phyloP scores from a whole-genome alignment of 2,329 filamentous ascomycete genomes.

The Stylonectria norvegica region DNA sequence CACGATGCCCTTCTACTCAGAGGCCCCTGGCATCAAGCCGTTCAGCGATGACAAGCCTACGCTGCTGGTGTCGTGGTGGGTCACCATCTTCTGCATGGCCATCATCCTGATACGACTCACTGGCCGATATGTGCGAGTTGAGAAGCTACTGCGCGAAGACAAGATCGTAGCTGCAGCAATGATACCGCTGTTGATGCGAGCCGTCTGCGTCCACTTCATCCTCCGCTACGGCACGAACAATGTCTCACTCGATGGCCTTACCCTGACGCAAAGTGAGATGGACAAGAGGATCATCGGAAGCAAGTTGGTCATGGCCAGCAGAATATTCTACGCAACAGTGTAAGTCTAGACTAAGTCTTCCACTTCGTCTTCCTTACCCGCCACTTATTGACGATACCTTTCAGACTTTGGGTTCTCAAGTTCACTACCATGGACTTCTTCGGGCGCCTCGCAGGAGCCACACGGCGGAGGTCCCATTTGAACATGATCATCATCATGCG shows the following conservation, averaged over 20 bases:
- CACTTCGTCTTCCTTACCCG: not conserved
- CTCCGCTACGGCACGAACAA: slow-evolving; percentile 91
- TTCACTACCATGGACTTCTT: slow-evolving; percentile 86
- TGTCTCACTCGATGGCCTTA: slow-evolving; percentile 45
- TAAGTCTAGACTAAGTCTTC: slow-evolving; percentile 46
- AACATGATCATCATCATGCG: slow-evolving; percentile 66
- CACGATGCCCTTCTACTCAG: slow-evolving; percentile 54
- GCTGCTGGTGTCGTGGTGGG: slow-evolving; percentile 90
- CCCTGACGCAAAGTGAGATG: slow-evolving; percentile 36
- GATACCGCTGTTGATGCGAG: slow-evolving; percentile 73
- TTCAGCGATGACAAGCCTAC: slow-evolving; percentile 69
- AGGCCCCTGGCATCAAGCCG: slow-evolving; percentile 42
- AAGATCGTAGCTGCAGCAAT: slow-evolving; percentile 74
- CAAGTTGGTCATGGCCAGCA: slow-evolving; percentile 70
- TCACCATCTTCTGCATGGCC: slow-evolving; percentile 70
- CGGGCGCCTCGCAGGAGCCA: slow-evolving; percentile 73
- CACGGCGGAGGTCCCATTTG: slow-evolving; percentile 73
- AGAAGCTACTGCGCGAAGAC: slow-evolving; percentile 81
- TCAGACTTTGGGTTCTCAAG: slow-evolving; percentile 84
- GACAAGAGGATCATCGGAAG: slow-evolving; percentile 66
- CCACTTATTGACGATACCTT: slow-evolving; percentile 9
- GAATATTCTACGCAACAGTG: slow-evolving; percentile 83
- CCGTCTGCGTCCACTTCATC: slow-evolving; percentile 78
- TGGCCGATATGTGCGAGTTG: slow-evolving; percentile 78
- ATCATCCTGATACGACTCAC: slow-evolving; percentile 74